A percentile compares a stretch with the other conserved stretches of the same genome.
Evolutionary conservation across 1,284 basidiomycete genomes (phyloP).

Genomic region (Neotropicomus parvogracilis): DNA sequence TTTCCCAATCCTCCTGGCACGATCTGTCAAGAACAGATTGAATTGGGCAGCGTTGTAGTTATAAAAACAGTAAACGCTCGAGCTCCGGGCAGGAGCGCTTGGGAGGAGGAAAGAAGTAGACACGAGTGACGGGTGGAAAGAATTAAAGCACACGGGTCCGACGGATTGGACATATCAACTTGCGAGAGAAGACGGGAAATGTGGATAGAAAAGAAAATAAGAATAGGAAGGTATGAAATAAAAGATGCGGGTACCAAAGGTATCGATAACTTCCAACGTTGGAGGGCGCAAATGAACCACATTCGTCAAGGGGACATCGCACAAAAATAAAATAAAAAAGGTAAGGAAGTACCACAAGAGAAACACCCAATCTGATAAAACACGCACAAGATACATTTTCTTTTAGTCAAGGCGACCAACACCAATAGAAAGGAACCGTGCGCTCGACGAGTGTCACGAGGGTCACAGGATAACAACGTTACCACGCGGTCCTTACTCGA

Average conservation of each 20-base stretch:
- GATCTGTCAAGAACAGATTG: not conserved
- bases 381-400: conserved; percentile 20
- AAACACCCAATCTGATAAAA: conserved; percentile 4
- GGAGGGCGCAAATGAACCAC: not conserved
- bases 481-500: conserved; percentile 4
- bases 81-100: conserved; percentile 18
- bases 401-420: not conserved
- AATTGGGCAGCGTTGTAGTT: conserved; percentile 4
- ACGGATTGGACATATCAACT: conserved; percentile 1
- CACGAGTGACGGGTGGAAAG: no score
- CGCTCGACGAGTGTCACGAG: not conserved
- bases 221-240: conserved; percentile 20
- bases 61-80: conserved; percentile 14
- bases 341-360: not conserved
- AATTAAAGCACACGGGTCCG: not conserved
- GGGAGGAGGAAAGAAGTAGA: not conserved
- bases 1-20: not conserved
- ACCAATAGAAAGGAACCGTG: not conserved
- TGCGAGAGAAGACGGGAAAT: not conserved
- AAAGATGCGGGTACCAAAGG: conserved; percentile 14
- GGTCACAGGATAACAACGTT: not conserved
- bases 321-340: not conserved
- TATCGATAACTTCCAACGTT: conserved; percentile 21
- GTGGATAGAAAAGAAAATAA: not conserved
- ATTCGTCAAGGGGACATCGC: conserved; percentile 2